A percentile compares a stretch with the other conserved stretches of the same genome.
phyloP scores from a whole-genome alignment of 352 stramenopile species.

The Salisapilia sapeloensis region DNA sequence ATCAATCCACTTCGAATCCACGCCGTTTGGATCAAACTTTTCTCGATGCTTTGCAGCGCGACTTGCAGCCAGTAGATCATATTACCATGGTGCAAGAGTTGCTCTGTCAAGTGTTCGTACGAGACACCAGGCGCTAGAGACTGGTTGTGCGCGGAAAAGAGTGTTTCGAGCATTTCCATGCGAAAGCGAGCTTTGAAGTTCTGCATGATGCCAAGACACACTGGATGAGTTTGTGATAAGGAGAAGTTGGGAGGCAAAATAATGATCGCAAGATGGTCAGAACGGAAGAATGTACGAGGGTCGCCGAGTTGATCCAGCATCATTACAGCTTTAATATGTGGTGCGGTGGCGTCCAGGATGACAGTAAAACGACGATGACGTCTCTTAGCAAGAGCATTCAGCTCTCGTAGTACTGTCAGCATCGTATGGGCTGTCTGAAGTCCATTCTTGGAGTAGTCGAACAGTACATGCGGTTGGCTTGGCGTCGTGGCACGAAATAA shows the following conservation, averaged over 20 bases:
- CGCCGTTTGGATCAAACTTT: slow-evolving; percentile 44
- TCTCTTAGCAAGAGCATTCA: slow-evolving; percentile 47
- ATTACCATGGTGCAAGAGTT: slow-evolving; percentile 54
- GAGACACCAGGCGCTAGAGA: too few relatives aligned
- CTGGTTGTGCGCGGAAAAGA: slow-evolving; percentile 48
- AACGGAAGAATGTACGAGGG: slow-evolving; percentile 76
- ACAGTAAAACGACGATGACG: slow-evolving; percentile 71
- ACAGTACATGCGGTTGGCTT: slow-evolving; percentile 51
- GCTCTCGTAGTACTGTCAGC: slow-evolving; percentile 57
- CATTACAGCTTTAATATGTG: slow-evolving; percentile 74
- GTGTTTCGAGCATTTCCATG: slow-evolving; percentile 58
- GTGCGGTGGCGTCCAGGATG: slow-evolving; percentile 62
- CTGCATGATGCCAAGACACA: slow-evolving; percentile 55
- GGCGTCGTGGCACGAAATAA: slow-evolving; percentile 41
- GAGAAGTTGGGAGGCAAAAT: slow-evolving; percentile 76
- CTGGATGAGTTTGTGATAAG: slow-evolving; percentile 47
- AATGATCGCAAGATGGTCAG: slow-evolving; percentile 63
- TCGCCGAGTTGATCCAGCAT: slow-evolving; percentile 73
- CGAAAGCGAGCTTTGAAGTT: slow-evolving; percentile 67
- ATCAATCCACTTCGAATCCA: slow-evolving; percentile 62
- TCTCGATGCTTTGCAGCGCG: slow-evolving; percentile 51
- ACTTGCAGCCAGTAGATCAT: slow-evolving; percentile 77
- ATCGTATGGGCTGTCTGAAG: slow-evolving; percentile 68
- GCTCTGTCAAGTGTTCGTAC: slow-evolving; percentile 2
- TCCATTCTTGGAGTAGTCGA: slow-evolving; percentile 63